A percentile compares a stretch with the other conserved stretches of the same genome.
phyloP scores from a whole-genome alignment of 1,139 yeast genomes.

The Pichia sp. region DNA sequence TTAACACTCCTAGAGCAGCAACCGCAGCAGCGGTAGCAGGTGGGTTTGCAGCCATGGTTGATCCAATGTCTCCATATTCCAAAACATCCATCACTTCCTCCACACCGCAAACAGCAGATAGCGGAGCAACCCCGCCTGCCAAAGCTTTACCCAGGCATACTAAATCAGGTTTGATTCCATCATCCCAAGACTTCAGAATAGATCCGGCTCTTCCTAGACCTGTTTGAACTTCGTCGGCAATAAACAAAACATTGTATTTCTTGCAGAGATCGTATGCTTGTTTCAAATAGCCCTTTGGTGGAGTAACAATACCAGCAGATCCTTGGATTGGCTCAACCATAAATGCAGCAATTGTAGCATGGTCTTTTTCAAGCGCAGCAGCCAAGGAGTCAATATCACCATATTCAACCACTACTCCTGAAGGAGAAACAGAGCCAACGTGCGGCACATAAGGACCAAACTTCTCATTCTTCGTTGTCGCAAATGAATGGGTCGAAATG shows the following conservation, averaged over 20 bases:
- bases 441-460: slow-evolving; percentile 25
- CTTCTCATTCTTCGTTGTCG: slow-evolving; percentile 12
- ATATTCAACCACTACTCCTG: slow-evolving; percentile 18
- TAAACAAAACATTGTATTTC: slow-evolving; percentile 76
- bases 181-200: slow-evolving; percentile 18
- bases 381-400: slow-evolving; percentile 22
- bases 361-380: slow-evolving; percentile 21
- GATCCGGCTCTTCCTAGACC: slow-evolving; percentile 36
- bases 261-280: slow-evolving; percentile 70
- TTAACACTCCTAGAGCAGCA: slow-evolving; percentile 83
- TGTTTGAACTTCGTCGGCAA: slow-evolving; percentile 94
- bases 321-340: slow-evolving; percentile 95
- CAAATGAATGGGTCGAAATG: slow-evolving; percentile 26
- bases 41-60: slow-evolving; percentile 95
- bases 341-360: slow-evolving; percentile 35
- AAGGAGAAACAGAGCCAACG: slow-evolving; percentile 21
- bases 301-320: slow-evolving; percentile 95
- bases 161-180: slow-evolving; percentile 26
- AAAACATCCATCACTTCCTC: slow-evolving; percentile 78
- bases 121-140: slow-evolving; percentile 27
- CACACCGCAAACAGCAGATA: slow-evolving; percentile 23
- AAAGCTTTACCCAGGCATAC: slow-evolving; percentile 29
- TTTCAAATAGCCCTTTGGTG: slow-evolving; percentile 73
- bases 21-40: slow-evolving; percentile 85
- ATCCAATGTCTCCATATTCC: slow-evolving; percentile 89